phyloP scores from a whole-genome alignment of 2,329 filamentous ascomycete genomes.

The Penicillium sclerotiorum region DNA sequence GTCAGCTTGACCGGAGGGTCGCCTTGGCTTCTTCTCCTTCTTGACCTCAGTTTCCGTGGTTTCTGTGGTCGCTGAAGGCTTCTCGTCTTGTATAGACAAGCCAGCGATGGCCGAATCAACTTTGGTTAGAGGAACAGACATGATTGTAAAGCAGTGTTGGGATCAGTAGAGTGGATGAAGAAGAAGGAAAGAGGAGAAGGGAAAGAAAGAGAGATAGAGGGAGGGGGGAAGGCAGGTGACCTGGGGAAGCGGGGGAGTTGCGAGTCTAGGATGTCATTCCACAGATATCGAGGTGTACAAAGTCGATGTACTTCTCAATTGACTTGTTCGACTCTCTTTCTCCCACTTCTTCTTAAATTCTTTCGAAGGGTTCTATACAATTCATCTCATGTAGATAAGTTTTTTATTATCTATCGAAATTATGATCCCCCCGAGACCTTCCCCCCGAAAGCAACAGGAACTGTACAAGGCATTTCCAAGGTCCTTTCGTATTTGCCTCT shows the following conservation, averaged over 20 bases:
- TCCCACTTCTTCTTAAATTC: background rate
- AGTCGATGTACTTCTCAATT: background rate
- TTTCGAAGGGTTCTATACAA: too few species aligned
- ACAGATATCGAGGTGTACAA: too few species aligned
- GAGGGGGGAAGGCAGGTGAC: constrained; percentile 35
- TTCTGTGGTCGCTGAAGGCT: constrained; percentile 26
- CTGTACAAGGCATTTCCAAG: too few species aligned
- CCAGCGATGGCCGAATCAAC: constrained; percentile 90
- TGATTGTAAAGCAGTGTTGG: constrained; percentile 34
- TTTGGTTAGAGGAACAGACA: constrained; percentile 74
- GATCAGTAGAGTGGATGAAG: constrained; percentile 16
- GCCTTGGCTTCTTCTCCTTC: constrained; percentile 59
- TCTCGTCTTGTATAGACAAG: constrained; percentile 69
- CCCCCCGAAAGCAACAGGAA: too few species aligned
- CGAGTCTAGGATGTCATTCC: constrained; percentile 29
- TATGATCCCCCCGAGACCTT: too few species aligned
- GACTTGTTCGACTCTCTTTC: background rate
- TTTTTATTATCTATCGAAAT: too few species aligned
- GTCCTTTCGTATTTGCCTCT: background rate
- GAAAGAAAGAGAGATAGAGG: constrained; percentile 12
- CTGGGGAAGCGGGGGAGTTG: constrained; percentile 19
- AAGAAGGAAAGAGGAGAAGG: constrained; percentile 11
- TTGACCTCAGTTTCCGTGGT: constrained; percentile 31
- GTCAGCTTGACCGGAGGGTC: constrained; percentile 71
- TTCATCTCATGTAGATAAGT: too few species aligned